Conservation (phyloP, 257 asterid species). For the Gardenia jasminoides region DNA sequence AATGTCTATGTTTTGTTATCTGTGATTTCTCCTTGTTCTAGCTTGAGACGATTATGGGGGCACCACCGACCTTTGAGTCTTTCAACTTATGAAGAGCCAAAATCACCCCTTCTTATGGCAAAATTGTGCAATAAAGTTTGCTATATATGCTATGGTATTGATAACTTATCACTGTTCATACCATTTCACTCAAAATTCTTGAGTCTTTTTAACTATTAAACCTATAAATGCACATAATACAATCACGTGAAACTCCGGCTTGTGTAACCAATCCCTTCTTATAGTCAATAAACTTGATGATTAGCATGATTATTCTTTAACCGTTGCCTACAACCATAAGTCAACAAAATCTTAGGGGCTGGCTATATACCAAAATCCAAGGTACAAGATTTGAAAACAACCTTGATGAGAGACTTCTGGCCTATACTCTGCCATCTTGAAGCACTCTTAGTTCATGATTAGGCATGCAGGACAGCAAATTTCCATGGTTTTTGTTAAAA, state of each 20-base stretch:
- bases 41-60: neutral
- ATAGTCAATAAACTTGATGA: neutral
- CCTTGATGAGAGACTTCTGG: no score
- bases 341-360: neutral
- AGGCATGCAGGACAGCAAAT: neutral
- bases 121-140: neutral
- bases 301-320: neutral
- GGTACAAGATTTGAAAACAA: neutral
- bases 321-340: neutral
- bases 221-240: neutral
- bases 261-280: neutral
- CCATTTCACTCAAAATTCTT: neutral
- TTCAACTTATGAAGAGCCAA: constrained; percentile 1
- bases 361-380: neutral
- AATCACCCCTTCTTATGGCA: neutral
- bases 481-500: neutral
- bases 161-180: neutral
- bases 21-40: neutral
- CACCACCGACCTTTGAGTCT: neutral
- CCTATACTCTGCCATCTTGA: neutral
- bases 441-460: no score
- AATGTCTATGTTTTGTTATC: neutral
- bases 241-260: neutral
- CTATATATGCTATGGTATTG: no score
- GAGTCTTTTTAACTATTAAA: no score